phyloP scores from a whole-genome alignment of 2,329 filamentous ascomycete species.

The Penicillium vulpinum region DNA sequence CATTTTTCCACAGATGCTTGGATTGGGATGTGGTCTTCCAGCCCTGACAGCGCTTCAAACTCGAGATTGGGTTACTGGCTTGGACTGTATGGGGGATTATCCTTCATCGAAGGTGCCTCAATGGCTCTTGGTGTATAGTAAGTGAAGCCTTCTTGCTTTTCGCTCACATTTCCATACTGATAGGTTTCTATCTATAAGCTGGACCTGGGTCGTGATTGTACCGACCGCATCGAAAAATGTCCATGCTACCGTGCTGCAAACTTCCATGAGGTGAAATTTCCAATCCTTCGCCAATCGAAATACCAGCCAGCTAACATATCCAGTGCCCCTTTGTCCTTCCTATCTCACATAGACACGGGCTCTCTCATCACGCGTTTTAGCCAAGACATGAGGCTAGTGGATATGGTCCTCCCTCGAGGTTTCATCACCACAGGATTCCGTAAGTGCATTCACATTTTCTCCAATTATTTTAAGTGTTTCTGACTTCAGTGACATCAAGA shows the following conservation, averaged over 20 bases:
- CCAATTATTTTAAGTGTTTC: neutral
- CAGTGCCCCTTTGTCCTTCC: conserved; percentile 44
- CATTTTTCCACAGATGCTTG: conserved; percentile 8
- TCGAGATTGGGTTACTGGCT: conserved; percentile 19
- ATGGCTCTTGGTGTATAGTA: conserved; percentile 2
- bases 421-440: conserved; percentile 3
- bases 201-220: conserved; percentile 20
- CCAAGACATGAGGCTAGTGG: conserved; percentile 49
- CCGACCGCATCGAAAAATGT: conserved; percentile 22
- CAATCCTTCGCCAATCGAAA: neutral
- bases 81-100: conserved; percentile 18
- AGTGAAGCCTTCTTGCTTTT: neutral
- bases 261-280: conserved; percentile 12
- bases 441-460: neutral
- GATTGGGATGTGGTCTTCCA: conserved; percentile 23
- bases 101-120: conserved; percentile 7
- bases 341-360: conserved; percentile 46
- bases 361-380: conserved; percentile 41
- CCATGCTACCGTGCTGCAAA: conserved; percentile 21
- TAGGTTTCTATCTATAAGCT: neutral
- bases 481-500: neutral
- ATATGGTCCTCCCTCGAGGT: conserved; percentile 40
- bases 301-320: neutral
- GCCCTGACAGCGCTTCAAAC: conserved; percentile 4
- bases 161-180: neutral